phyloP scores from a whole-genome alignment of 495 filamentous ascomycete species.

The Daldinia concentrica region DNA sequence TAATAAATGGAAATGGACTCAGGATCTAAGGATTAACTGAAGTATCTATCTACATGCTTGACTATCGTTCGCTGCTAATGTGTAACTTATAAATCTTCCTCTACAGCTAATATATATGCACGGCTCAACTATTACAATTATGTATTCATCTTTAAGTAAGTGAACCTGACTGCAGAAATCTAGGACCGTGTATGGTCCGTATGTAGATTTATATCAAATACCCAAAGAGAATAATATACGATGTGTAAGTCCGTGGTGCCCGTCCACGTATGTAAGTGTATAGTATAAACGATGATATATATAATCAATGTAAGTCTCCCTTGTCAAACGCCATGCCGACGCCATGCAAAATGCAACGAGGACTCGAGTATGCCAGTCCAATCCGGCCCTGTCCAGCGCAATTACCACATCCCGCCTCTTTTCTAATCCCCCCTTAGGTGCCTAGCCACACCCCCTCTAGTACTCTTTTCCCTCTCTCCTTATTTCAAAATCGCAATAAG shows the following conservation, averaged over 20 bases:
- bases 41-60: background rate
- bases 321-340: constrained; percentile 40
- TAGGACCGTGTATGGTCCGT: constrained; percentile 13
- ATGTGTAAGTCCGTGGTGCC: constrained; percentile 8
- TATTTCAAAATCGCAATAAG: constrained; percentile 82
- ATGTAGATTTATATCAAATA: constrained; percentile 26
- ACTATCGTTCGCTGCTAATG: background rate
- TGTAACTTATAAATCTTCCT: background rate
- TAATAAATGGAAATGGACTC: constrained; percentile 18
- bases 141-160: no score
- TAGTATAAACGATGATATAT: constrained; percentile 30
- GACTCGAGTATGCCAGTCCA: constrained; percentile 10
- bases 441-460: background rate
- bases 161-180: background rate
- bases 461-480: constrained; percentile 14
- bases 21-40: constrained; percentile 1
- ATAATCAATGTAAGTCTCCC: constrained; percentile 18
- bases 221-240: constrained; percentile 22
- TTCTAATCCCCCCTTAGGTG: background rate
- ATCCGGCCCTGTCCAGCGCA: background rate
- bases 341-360: constrained; percentile 44
- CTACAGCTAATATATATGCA: no score
- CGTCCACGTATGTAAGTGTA: constrained; percentile 17
- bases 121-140: no score
- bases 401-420: constrained; percentile 1